phyloP scores from a whole-genome alignment of 768 basidiomycete genomes.

The Suillus lakei region DNA sequence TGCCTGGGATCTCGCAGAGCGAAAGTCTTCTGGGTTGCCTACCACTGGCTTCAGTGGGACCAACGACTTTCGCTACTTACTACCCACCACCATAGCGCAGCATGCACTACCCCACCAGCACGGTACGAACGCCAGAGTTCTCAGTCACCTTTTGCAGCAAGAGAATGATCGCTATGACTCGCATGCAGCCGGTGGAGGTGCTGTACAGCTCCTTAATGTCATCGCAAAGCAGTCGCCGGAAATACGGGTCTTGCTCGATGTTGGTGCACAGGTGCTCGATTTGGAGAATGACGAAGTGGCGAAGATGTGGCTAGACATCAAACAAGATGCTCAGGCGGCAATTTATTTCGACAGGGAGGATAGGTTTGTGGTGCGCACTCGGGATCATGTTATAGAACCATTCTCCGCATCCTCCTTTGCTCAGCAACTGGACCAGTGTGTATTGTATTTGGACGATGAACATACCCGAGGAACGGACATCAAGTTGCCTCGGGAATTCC shows the following conservation, averaged over 20 bases:
- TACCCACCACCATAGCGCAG: constrained; percentile 23
- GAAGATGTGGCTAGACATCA: constrained; percentile 18
- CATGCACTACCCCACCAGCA: constrained; percentile 42
- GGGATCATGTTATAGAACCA: constrained; percentile 39
- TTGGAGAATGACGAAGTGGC: constrained; percentile 45
- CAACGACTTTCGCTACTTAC: constrained; percentile 47
- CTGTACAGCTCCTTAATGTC: constrained; percentile 31
- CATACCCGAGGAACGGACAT: constrained; percentile 55
- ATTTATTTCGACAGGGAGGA: constrained; percentile 48
- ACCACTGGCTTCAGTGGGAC: constrained; percentile 62
- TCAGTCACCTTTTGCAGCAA: constrained; percentile 21
- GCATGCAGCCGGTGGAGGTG: constrained; percentile 17
- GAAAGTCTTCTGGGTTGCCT: constrained; percentile 27
- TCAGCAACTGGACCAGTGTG: constrained; percentile 43
- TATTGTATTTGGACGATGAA: constrained; percentile 58
- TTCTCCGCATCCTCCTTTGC: constrained; percentile 43
- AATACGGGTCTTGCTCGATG: constrained; percentile 53
- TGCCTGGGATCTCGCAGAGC: constrained; percentile 57
- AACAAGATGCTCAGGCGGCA: constrained; percentile 39
- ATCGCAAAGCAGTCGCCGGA: constrained; percentile 38
- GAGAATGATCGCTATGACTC: constrained; percentile 45
- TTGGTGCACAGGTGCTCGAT: constrained; percentile 60
- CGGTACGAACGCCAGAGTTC: constrained; percentile 49
- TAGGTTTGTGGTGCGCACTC: constrained; percentile 37
- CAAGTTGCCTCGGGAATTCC: constrained; percentile 45